A percentile compares a stretch with the other conserved stretches of the same genome.
Evolutionary conservation across 441 rosid species (phyloP).

Genomic region (Jatropha multifida): DNA sequence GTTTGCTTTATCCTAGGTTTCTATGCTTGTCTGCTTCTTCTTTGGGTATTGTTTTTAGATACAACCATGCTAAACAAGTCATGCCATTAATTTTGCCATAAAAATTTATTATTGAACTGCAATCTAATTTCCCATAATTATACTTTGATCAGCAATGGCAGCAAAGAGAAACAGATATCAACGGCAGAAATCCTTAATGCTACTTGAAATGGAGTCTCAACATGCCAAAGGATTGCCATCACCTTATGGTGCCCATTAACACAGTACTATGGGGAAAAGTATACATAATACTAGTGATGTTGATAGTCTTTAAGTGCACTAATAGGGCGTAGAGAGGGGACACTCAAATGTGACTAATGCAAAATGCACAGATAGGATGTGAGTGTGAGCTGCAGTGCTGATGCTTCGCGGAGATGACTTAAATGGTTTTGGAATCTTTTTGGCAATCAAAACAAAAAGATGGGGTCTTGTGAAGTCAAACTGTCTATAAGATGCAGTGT

Average conservation of each 20-base stretch:
- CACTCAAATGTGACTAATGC: constrained; percentile 22
- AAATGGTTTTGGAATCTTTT: constrained; percentile 27
- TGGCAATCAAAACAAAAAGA: constrained; percentile 19
- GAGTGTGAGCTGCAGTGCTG: constrained; percentile 14
- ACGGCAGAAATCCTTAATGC: constrained; percentile 90
- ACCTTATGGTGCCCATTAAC: constrained; percentile 60
- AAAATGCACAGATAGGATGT: constrained; percentile 20
- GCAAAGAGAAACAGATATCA: constrained; percentile 92
- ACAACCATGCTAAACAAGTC: not conserved
- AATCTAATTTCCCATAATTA: not conserved
- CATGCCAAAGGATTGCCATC: constrained; percentile 88
- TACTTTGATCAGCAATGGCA: constrained; percentile 56
- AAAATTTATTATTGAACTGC: not conserved
- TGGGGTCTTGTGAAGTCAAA: constrained; percentile 25
- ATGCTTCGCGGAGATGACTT: constrained; percentile 20
- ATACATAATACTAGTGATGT: constrained; percentile 1
- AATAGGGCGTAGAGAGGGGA: constrained; percentile 24
- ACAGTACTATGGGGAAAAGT: not conserved
- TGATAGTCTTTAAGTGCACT: constrained; percentile 23
- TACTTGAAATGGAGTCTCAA: constrained; percentile 93
- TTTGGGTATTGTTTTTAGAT: not conserved
- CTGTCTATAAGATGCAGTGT: constrained; percentile 33
- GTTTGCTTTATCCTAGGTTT: not conserved
- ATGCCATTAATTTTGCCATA: not conserved
- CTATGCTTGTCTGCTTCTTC: not conserved